Conservation (phyloP, 495 filamentous ascomycete species). For the Talaromyces stipitatus region DNA sequence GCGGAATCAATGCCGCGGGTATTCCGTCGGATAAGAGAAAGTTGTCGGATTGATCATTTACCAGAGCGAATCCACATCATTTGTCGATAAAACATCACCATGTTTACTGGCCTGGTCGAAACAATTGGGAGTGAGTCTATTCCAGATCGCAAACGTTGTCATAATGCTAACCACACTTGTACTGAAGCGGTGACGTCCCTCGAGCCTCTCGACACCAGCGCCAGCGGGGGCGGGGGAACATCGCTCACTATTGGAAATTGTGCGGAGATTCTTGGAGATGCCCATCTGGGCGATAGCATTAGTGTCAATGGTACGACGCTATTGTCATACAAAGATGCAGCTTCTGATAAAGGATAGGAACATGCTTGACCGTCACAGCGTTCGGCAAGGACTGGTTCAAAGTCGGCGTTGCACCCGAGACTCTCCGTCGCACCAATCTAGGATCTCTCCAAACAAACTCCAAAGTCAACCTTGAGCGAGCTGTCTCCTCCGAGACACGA, state of each 20-base stretch:
- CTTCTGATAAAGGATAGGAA: slow-evolving; percentile 32
- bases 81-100: slow-evolving; percentile 31
- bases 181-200: slow-evolving; percentile 70
- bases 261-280: slow-evolving; percentile 67
- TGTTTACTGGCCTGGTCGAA: slow-evolving; percentile 98
- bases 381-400: slow-evolving; percentile 70
- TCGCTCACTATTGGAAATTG: slow-evolving; percentile 80
- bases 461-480: slow-evolving; percentile 85
- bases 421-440: slow-evolving; percentile 91
- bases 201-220: slow-evolving; percentile 66
- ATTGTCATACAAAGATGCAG: not conserved
- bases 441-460: slow-evolving; percentile 52
- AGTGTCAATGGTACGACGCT: slow-evolving; percentile 67
- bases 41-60: no score
- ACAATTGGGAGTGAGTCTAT: slow-evolving; percentile 72
- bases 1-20: not conserved
- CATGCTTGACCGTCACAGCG: slow-evolving; percentile 84
- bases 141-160: not conserved
- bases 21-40: not conserved
- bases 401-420: slow-evolving; percentile 93
- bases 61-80: not conserved
- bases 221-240: slow-evolving; percentile 65
- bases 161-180: not conserved
- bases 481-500: slow-evolving; percentile 77
- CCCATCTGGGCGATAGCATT: slow-evolving; percentile 85